Conservation (phyloP, 2,329 filamentous ascomycete species). For the Xylaria polymorpha region DNA sequence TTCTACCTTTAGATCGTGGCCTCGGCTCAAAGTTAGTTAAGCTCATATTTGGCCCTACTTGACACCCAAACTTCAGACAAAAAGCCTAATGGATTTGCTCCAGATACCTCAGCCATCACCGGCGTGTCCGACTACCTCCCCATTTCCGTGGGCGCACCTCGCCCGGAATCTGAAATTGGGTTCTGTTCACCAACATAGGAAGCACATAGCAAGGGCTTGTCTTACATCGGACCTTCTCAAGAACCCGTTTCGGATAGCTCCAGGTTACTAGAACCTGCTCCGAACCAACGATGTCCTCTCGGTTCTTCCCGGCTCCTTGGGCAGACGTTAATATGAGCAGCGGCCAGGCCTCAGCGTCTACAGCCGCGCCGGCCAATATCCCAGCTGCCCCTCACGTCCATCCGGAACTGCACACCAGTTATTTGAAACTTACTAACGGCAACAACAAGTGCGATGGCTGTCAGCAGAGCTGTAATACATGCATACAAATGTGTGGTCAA, state of each 20-base stretch:
- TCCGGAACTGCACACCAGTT: conserved; percentile 20
- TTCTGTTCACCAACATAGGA: neutral
- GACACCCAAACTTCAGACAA: neutral
- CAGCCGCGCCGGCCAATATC: neutral
- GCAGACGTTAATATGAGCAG: neutral
- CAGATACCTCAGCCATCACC: neutral
- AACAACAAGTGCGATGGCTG: conserved; percentile 31
- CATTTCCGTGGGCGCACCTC: neutral
- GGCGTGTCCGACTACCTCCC: neutral
- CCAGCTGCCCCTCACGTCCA: neutral
- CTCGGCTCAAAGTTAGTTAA: neutral
- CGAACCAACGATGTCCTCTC: neutral
- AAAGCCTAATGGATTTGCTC: neutral
- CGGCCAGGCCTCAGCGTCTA: neutral
- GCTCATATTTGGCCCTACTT: neutral
- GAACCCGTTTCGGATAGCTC: neutral
- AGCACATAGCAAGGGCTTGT: neutral
- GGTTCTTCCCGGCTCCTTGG: neutral
- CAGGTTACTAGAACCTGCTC: neutral
- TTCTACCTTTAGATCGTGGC: too few relatives aligned
- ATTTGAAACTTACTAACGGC: conserved; percentile 7
- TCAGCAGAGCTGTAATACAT: conserved; percentile 7
- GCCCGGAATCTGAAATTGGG: neutral
- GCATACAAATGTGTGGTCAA: conserved; percentile 35
- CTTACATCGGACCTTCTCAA: neutral